phyloP scores from a whole-genome alignment of 2,329 filamentous ascomycete species.

The Hypoxylon sp. region DNA sequence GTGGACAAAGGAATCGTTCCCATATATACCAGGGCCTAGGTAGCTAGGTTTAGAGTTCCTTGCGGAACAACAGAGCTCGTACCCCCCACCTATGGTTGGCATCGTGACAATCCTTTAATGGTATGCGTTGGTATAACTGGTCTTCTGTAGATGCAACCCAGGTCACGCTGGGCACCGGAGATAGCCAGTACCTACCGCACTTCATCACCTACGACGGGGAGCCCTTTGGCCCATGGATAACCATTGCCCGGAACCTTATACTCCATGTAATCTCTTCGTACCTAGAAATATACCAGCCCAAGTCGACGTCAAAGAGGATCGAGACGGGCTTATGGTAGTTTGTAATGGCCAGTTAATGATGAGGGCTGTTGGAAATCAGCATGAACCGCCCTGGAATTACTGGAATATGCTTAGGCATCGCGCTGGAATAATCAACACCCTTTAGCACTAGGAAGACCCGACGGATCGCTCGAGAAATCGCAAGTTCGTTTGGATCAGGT shows the following conservation, averaged over 20 bases:
- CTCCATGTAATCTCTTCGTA: constrained; percentile 15
- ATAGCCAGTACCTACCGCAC: neutral
- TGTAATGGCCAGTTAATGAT: constrained; percentile 21
- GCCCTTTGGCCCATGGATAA: neutral
- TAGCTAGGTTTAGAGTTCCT: too few relatives aligned
- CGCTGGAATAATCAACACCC: constrained; percentile 2
- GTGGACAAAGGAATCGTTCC: too few relatives aligned
- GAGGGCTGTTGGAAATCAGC: neutral
- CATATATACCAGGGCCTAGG: too few relatives aligned
- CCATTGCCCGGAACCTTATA: too few relatives aligned
- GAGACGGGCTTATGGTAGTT: constrained; percentile 1
- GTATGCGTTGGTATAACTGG: constrained; percentile 22
- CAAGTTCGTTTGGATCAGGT: neutral
- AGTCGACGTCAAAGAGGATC: constrained; percentile 10
- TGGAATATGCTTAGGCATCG: constrained; percentile 9
- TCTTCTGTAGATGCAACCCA: neutral
- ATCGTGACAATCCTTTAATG: constrained; percentile 26
- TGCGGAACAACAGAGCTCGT: too few relatives aligned
- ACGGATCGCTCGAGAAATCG: constrained; percentile 15
- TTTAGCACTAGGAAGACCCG: neutral
- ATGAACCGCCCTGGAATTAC: neutral
- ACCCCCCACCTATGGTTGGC: too few relatives aligned
- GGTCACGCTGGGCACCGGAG: constrained; percentile 5
- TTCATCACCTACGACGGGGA: constrained; percentile 16
- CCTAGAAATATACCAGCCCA: neutral